Evolutionary conservation across 2,329 filamentous ascomycete genomes (phyloP), one percentile per base, ranked within the genome.

Genomic region (Raffaelea albimanens): DNA sequence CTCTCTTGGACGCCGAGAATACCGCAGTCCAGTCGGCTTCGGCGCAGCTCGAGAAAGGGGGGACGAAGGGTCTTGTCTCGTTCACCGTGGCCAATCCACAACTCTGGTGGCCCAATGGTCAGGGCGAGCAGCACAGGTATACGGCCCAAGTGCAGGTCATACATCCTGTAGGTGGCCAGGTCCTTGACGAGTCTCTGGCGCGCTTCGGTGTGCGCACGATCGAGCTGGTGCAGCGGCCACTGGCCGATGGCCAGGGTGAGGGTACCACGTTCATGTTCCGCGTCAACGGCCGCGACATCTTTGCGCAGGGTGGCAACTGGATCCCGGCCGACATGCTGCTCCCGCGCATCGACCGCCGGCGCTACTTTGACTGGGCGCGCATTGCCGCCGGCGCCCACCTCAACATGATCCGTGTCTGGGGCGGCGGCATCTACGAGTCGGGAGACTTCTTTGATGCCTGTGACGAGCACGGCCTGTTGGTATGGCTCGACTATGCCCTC

Each of bases 311-410:
- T 14, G 87, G 83, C 53, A 78, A 89, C 61, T 90, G 86, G 85
- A 90, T 90, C 49, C 86, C 86, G 0, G 85, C 84, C 1, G 85
- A 90, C 58, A 87, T 76, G 57, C 88, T 89, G 58, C 77, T 85
- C 21, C 82, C 85, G 0, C 75, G 85, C 5, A 80, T 90, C 44
- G 74, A 72, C 13, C 72, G 70, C 40, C 70, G 82, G 45, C 75
- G 72, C 48, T 90, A 90, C 59, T 67, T 75, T 48, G 80, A 83
- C 56, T 90, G 85, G 85, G 69, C 90, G 16, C 76, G 82, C 60
- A 71, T 87, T 51, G 79, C 85, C 55, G 80, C 82, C 14, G 82
- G 87, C 53, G 83, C 85, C 3, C 85, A 89, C 56, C 85, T 90
- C 59, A 72, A 81, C 60, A 90, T 90, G 85, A 78, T 89, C 49